Evolutionary conservation across 2,329 filamentous ascomycete species (phyloP).

Genomic region (Apiospora saccharicola): DNA sequence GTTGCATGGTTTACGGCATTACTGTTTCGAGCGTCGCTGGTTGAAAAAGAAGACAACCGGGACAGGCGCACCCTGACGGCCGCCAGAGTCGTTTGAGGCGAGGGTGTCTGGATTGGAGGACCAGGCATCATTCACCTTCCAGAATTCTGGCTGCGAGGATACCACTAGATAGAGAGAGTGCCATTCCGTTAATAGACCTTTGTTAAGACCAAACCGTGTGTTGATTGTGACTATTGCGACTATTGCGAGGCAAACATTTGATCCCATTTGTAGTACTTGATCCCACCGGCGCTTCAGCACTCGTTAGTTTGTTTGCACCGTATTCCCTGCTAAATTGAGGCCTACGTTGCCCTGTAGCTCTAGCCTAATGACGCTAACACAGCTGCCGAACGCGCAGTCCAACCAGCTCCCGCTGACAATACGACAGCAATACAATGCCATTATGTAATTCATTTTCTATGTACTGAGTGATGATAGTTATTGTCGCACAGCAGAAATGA

Average conservation of each 20-base stretch:
- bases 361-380: too few species aligned
- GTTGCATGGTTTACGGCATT: conserved; percentile 42
- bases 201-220: conserved; percentile 22
- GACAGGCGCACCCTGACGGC: conserved; percentile 32
- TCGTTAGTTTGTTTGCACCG: too few species aligned
- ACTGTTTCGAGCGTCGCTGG: conserved; percentile 36
- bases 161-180: conserved; percentile 30
- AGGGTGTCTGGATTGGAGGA: conserved; percentile 30
- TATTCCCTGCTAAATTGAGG: too few species aligned
- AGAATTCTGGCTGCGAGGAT: conserved; percentile 29
- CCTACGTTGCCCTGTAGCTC: too few species aligned
- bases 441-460: not conserved
- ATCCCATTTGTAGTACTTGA: too few species aligned
- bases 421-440: not conserved
- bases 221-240: not conserved
- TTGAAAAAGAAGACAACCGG: conserved; percentile 34
- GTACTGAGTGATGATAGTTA: too few species aligned
- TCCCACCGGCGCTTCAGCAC: too few species aligned
- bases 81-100: conserved; percentile 23
- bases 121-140: conserved; percentile 27
- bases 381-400: too few species aligned
- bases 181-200: conserved; percentile 28
- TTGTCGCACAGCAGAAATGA: too few species aligned
- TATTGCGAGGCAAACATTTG: too few species aligned
- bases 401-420: not conserved